phyloP scores from a whole-genome alignment of 1,284 basidiomycete species.

The Trichosporon coremiiforme region DNA sequence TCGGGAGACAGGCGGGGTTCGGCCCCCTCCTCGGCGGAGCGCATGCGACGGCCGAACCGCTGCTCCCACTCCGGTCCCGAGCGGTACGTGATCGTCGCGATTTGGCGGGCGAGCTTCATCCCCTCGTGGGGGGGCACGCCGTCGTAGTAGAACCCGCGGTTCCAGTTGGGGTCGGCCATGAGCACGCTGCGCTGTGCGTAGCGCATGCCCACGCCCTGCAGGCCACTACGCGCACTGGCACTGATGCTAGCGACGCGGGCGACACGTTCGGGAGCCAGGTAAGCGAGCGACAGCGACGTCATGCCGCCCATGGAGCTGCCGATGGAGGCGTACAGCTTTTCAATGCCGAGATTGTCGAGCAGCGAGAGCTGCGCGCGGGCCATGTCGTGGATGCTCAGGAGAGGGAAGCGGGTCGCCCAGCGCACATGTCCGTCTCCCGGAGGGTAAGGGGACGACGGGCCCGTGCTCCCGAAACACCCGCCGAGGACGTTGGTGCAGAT shows the following conservation, averaged over 20 bases:
- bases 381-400: conserved; percentile 96
- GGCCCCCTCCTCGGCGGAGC: conserved; percentile 48
- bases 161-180: conserved; percentile 99
- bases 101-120: conserved; percentile 98
- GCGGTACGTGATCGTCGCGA: conserved; percentile 98
- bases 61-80: conserved; percentile 99
- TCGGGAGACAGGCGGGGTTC: conserved; percentile 65
- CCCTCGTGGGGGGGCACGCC: conserved; percentile 92
- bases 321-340: conserved; percentile 86
- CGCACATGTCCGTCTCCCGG: conserved; percentile 63
- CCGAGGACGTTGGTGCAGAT: conserved; percentile 97
- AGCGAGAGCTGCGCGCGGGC: conserved; percentile 74
- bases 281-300: conserved; percentile 94
- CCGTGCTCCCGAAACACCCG: conserved; percentile 95
- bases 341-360: conserved; percentile 80
- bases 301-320: conserved; percentile 97
- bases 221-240: conserved; percentile 86
- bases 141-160: conserved; percentile 96
- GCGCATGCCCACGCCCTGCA: conserved; percentile 90
- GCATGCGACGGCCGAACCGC: conserved; percentile 76
- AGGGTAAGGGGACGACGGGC: conserved; percentile 73
- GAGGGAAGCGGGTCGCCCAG: conserved; percentile 89
- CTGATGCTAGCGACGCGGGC: conserved; percentile 89
- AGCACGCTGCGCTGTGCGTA: conserved; percentile 87
- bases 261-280: conserved; percentile 87